These are phyloP conservation scores for Rhododendron mucronatum DNA, from an alignment of 148 eudicot genomes.

Conservation along the genomic window DNA sequence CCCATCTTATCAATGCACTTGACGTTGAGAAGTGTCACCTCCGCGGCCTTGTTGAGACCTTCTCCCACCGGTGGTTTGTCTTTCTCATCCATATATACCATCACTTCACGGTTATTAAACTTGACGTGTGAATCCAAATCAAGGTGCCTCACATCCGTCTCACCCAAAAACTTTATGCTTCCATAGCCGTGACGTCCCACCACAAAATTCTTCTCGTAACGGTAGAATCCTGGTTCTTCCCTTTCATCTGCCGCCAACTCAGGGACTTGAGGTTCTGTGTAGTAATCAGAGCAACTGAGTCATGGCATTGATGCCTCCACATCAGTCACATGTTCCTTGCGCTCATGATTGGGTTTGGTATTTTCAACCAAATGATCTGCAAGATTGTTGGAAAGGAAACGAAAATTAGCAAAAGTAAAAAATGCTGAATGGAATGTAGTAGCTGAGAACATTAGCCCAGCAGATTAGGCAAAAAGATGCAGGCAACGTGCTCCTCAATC, in stretches of 20 bases:
- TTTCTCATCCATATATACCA: not conserved
- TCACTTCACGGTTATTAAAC: not conserved
- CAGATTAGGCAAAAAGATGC: not conserved
- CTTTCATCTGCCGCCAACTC: not conserved
- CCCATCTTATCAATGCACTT: conserved; percentile 1
- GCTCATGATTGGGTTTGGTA: not conserved
- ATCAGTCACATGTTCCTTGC: not conserved
- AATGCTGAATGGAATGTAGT: not conserved
- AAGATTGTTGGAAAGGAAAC: not conserved
- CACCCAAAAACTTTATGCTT: not conserved
- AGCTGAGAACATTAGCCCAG: not conserved
- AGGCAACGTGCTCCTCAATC: not conserved
- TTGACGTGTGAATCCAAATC: not conserved
- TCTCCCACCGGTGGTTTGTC: not conserved
- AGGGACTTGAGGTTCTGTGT: not conserved
- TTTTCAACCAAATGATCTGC: conserved; percentile 1
- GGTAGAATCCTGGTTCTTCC: not conserved
- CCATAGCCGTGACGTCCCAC: not conserved
- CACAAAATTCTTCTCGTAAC: not conserved
- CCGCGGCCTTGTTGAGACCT: not conserved
- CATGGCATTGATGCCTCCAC: not conserved
- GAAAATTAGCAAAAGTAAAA: not conserved
- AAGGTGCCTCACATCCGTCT: not conserved
- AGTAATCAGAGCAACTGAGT: not conserved
- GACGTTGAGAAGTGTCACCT: not conserved